phyloP scores from a whole-genome alignment of 306 rosid genomes.

The Rosa lucieae region DNA sequence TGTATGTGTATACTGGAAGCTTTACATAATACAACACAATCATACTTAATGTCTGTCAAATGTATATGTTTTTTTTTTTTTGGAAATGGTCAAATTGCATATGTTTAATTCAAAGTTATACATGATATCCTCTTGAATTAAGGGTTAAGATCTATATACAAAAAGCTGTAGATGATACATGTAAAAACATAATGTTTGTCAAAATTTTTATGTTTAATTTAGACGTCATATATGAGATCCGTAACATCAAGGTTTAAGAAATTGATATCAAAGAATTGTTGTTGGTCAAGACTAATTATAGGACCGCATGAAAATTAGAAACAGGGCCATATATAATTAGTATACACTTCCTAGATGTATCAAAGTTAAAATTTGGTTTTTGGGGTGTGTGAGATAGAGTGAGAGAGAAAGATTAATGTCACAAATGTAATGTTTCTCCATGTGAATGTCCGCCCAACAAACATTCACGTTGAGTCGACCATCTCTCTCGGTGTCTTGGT shows the following conservation, averaged over 20 bases:
- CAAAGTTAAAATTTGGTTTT: constrained; percentile 25
- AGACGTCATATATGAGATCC: background rate
- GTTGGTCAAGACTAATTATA: constrained; percentile 9
- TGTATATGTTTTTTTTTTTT: background rate
- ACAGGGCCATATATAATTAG: constrained; percentile 7
- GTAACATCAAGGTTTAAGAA: background rate
- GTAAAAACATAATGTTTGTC: background rate
- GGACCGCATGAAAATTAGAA: constrained; percentile 11
- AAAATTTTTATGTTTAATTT: background rate
- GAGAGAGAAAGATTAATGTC: constrained; percentile 20
- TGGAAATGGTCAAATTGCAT: background rate
- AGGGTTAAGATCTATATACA: background rate
- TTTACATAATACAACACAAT: background rate
- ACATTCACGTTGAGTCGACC: constrained; percentile 66
- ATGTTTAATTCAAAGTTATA: background rate
- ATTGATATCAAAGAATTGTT: background rate
- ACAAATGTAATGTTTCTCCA: constrained; percentile 46
- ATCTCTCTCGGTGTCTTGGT: constrained; percentile 47
- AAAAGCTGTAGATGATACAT: background rate
- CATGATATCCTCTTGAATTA: background rate
- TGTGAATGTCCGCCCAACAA: constrained; percentile 64
- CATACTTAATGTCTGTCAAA: background rate
- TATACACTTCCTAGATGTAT: constrained; percentile 12
- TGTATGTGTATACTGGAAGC: background rate
- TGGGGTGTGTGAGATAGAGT: constrained; percentile 17